Evolutionary conservation across 208 protist species (phyloP).

Genomic region (Trypanosoma conorhini): DNA sequence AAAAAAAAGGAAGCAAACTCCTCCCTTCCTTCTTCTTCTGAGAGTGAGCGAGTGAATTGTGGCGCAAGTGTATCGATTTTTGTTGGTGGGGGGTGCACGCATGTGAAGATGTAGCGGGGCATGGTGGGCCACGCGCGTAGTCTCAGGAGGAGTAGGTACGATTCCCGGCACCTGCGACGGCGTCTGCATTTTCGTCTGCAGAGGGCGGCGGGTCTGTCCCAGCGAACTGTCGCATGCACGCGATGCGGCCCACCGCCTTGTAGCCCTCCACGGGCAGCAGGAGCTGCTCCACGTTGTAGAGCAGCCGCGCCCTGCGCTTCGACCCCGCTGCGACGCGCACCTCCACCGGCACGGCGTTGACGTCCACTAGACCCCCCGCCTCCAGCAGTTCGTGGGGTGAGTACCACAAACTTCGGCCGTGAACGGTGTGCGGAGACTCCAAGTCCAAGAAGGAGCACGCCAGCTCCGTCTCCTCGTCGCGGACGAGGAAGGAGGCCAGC

Average conservation of each 20-base stretch:
- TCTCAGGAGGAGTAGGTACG: neutral
- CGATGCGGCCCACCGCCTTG: conserved; percentile 25
- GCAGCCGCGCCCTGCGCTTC: neutral
- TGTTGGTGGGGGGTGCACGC: neutral
- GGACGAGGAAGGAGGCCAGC: conserved; percentile 15
- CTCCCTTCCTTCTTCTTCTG: too few relatives aligned
- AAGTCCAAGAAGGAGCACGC: conserved; percentile 17
- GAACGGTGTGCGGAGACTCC: conserved; percentile 5
- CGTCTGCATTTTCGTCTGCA: neutral
- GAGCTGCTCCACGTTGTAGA: conserved; percentile 69
- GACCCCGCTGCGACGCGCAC: conserved; percentile 12
- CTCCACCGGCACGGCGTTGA: conserved; percentile 72
- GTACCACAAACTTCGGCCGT: conserved; percentile 69
- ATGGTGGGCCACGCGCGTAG: neutral
- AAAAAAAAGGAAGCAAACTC: too few relatives aligned
- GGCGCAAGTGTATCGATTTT: too few relatives aligned
- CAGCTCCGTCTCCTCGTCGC: neutral
- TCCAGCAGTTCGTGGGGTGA: conserved; percentile 60
- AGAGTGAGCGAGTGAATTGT: too few relatives aligned
- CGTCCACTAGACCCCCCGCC: conserved; percentile 60
- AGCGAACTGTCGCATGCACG: neutral
- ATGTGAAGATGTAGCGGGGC: neutral
- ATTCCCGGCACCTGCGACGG: neutral
- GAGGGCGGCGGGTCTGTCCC: neutral
- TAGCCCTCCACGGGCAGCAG: conserved; percentile 47